Conservation (phyloP, 164 flowering plant genomes). For the Paratinospora sagittata region DNA sequence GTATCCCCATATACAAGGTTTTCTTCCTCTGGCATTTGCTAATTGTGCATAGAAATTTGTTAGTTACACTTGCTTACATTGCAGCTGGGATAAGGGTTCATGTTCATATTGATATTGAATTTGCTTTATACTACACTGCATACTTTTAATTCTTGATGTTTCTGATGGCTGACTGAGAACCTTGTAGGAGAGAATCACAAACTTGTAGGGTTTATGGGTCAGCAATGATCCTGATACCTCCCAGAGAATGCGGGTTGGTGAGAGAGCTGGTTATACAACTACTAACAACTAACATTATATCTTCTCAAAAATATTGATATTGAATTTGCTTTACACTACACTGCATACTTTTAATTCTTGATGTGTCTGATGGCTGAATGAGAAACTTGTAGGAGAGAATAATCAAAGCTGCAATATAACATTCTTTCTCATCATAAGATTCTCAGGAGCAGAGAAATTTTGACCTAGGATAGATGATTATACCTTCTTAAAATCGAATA, state of each 20-base stretch:
- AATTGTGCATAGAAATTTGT: conserved; percentile 2
- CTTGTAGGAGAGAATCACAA: too few species aligned
- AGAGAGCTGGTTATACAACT: too few species aligned
- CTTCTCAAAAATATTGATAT: not conserved
- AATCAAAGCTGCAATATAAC: not conserved
- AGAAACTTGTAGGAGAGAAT: not conserved
- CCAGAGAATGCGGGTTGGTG: too few species aligned
- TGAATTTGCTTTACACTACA: not conserved
- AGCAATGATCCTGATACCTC: too few species aligned
- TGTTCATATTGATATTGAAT: not conserved
- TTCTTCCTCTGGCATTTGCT: not conserved
- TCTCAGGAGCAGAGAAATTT: not conserved
- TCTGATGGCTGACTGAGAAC: not conserved
- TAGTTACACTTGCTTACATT: not conserved
- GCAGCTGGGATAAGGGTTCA: not conserved
- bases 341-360: not conserved
- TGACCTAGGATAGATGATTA: not conserved
- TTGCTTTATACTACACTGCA: not conserved
- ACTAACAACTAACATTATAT: too few species aligned
- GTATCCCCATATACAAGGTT: not conserved
- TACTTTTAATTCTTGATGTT: not conserved
- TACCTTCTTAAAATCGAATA: not conserved
- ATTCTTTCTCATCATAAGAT: not conserved
- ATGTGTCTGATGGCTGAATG: not conserved
- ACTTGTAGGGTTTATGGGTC: too few species aligned